Base-by-base conservation (phyloP, 306 rosid species). In the Inga laurina region DNA sequence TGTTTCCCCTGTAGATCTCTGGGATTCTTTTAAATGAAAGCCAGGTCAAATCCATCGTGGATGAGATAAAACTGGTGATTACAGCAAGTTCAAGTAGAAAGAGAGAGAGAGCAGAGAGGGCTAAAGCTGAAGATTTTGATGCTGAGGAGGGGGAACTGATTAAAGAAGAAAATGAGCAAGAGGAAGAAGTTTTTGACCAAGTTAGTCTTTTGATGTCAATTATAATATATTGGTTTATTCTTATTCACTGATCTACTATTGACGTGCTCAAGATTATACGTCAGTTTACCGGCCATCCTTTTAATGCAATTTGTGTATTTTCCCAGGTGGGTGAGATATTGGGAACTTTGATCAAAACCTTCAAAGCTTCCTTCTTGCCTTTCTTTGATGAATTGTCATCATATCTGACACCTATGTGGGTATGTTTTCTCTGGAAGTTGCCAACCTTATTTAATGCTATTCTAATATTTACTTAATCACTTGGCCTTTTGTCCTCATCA, bases 361-460 rank as follows among this genome's bases (percentile, higher is more conserved):
- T 97, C 87, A 94, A 93, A 91, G 94, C 92, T 72, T 88, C 97
- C 84, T 97, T 97, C 95, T 90, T 97, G 77, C 98, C 94, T 18
- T 94, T 97, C 90, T 97, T 97, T 78, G 97, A 97, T 44, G 95
- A 90, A 83, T 88, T 97, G 75, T 88, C 99, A 59, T 90, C 99
- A 19, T 97, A 97, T 93, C 76, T 97, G 84, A 97, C 98, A 27
- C 99, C 99, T 88, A 97, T 97, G 99, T 97, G 99, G 99, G 99
- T 97, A 90, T 87, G 99, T 92, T 82, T 75, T 43, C 30, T 15
- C 27, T 32, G 43, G 57, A 80, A 70, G 75, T 78, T 48, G 15
- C 52, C 57, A 22, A 41, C 41, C 44, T 35, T 79, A 13, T 52
- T 32, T 64, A 64, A 13, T 64, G 69, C 41, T 62, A 24, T 62